Evolutionary conservation across 257 asterid species (phyloP).

Genomic region (Lycium barbarum): DNA sequence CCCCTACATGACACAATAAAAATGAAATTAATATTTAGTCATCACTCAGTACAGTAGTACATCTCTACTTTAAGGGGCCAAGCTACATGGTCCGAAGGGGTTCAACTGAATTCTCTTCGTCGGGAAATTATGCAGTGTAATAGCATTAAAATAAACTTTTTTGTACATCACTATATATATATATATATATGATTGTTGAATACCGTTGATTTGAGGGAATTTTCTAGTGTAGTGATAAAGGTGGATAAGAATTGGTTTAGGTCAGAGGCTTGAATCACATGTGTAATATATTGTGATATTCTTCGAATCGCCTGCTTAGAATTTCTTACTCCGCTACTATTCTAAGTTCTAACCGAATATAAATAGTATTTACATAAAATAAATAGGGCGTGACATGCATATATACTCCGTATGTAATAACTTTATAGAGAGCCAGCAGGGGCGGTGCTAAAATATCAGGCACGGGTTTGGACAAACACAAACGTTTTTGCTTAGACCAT

Average conservation of each 20-base stretch:
- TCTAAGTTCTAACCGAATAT: too few relatives aligned
- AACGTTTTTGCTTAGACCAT: too few relatives aligned
- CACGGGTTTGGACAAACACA: too few relatives aligned
- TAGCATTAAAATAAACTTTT: neutral
- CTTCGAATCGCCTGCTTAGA: neutral
- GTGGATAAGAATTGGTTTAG: neutral
- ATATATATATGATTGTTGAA: neutral
- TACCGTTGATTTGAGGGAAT: neutral
- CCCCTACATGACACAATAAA: conserved; percentile 53
- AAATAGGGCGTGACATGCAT: neutral
- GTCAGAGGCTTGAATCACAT: neutral
- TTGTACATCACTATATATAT: neutral
- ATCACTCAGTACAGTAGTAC: neutral
- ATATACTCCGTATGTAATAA: neutral
- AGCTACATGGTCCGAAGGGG: neutral
- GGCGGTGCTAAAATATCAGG: too few relatives aligned
- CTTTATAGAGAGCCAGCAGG: neutral
- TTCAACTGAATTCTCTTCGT: neutral
- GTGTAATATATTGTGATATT: neutral
- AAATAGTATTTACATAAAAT: neutral
- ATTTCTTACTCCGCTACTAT: neutral
- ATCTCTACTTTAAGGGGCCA: neutral
- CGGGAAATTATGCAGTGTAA: neutral
- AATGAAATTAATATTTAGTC: neutral
- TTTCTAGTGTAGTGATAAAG: neutral